Conservation (phyloP, 305 asterid species). For the Rubia peregrina region DNA sequence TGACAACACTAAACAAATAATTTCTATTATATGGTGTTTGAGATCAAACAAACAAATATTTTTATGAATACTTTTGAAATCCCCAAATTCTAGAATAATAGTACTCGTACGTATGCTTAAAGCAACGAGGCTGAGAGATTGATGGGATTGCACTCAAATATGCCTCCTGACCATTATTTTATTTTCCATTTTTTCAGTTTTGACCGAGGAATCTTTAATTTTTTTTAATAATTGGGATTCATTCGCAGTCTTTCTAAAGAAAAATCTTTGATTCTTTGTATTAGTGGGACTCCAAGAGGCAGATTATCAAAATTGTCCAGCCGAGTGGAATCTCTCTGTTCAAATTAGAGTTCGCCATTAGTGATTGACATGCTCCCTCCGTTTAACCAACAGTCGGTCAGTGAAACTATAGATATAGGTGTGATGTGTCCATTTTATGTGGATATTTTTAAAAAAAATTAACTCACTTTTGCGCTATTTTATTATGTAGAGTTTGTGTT, state of each 20-base stretch:
- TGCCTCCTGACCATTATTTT: constrained; percentile 20
- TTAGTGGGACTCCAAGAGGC: background rate
- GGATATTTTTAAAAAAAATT: no score
- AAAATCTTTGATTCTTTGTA: background rate
- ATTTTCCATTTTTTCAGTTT: constrained; percentile 10
- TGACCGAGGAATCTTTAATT: constrained; percentile 18
- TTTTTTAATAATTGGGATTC: background rate
- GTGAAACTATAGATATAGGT: no score
- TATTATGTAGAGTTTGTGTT: no score
- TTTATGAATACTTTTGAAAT: background rate
- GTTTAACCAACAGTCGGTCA: no score
- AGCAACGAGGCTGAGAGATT: constrained; percentile 11
- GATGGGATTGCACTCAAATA: constrained; percentile 30
- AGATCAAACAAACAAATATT: background rate
- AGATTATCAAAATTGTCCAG: background rate
- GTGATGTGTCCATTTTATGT: no score
- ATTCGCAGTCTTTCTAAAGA: background rate
- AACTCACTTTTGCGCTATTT: no score
- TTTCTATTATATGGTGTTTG: no score
- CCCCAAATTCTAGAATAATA: constrained; percentile 1
- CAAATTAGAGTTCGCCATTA: no score
- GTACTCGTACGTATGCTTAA: background rate
- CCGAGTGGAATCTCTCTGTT: background rate
- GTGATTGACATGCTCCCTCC: no score
- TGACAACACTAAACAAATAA: no score